Evolutionary conservation across 371 early-diverging fungal species (phyloP), one percentile per base, ranked within the genome.

Genomic region (Mortierella sp.): DNA sequence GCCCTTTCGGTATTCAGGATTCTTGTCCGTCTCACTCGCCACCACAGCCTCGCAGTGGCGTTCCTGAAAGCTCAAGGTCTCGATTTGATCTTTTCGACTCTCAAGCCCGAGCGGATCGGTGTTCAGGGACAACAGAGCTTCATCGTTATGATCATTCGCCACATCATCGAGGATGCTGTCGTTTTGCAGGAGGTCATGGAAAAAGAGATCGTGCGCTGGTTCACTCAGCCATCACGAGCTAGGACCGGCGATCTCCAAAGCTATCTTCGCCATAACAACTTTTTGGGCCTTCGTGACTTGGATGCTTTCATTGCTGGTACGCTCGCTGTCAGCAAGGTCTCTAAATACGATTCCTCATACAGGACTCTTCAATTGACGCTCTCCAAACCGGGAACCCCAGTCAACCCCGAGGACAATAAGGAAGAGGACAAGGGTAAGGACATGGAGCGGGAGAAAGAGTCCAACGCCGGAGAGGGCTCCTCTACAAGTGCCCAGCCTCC

Each of bases 131-230:
- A 96, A 55, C 95, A 93, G 76, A 90, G 93, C 6, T 91, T 96
- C 57, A 92, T 93, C 54, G 88, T 95, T 43, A 93, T 98, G 74
- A 95, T 98, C 57, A 82, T 99, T 71, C 93, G 98, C 8, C 97
- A 99, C 77, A 90, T 96, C 21, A 91, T 98, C 59, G 99, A 99
- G 86, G 90, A 93, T 76, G 80, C 89, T 28, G 80, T 85, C 0
- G 90, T 96, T 0, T 81, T 98, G 73, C 89, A 91, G 73, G 81
- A 82, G n/a, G 88, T 91, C 10, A 96, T 99, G 93, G 94, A 95
- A 72, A 87, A 91, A 28, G 93, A 96, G 78, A 92, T 98, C 21
- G 91, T 87, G 57, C 93, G 90, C 21, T 95, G 95, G 95, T 93
- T 94, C 44, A 90, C 91, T 19, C 90, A 91, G 54, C 94, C 96